A percentile compares a stretch with the other conserved stretches of the same genome.
phyloP scores from a whole-genome alignment of 2,329 filamentous ascomycete genomes.

The Diplocarpon mali region DNA sequence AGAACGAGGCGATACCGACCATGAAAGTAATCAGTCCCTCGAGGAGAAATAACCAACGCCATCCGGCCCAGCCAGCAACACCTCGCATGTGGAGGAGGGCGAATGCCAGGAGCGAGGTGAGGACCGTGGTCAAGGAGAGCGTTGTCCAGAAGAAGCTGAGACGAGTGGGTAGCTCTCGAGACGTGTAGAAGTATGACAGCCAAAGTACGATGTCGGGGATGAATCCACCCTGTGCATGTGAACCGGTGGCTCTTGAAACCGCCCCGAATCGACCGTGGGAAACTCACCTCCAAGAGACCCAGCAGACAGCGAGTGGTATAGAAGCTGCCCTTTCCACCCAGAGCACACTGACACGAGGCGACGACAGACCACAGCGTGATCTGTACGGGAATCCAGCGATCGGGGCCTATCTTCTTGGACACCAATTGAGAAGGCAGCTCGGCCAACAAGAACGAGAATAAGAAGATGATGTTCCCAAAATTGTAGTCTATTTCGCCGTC shows the following conservation, averaged over 20 bases:
- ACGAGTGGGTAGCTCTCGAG: constrained; percentile 28
- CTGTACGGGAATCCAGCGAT: constrained; percentile 40
- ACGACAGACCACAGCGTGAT: constrained; percentile 40
- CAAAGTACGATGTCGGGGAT: constrained; percentile 56
- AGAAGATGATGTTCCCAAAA: constrained; percentile 44
- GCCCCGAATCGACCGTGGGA: too few species aligned
- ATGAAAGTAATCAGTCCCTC: constrained; percentile 43
- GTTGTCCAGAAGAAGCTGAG: constrained; percentile 59
- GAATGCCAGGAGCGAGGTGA: constrained; percentile 44
- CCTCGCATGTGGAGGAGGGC: constrained; percentile 42
- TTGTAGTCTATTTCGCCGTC: constrained; percentile 21
- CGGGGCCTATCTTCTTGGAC: constrained; percentile 42
- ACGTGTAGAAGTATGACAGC: constrained; percentile 67
- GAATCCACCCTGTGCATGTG: constrained; percentile 39
- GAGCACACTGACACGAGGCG: constrained; percentile 34
- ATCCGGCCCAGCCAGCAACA: constrained; percentile 37
- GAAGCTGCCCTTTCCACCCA: constrained; percentile 33
- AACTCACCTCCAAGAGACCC: constrained; percentile 11
- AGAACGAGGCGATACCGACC: constrained; percentile 41
- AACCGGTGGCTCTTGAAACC: neutral
- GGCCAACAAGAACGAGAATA: constrained; percentile 41
- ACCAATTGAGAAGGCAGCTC: constrained; percentile 52
- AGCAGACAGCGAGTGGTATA: constrained; percentile 31
- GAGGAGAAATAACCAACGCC: constrained; percentile 46
- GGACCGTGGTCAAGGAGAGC: constrained; percentile 30